Base-by-base conservation (phyloP, 78 protist genomes). In the Cavenderia fasciculata region DNA sequence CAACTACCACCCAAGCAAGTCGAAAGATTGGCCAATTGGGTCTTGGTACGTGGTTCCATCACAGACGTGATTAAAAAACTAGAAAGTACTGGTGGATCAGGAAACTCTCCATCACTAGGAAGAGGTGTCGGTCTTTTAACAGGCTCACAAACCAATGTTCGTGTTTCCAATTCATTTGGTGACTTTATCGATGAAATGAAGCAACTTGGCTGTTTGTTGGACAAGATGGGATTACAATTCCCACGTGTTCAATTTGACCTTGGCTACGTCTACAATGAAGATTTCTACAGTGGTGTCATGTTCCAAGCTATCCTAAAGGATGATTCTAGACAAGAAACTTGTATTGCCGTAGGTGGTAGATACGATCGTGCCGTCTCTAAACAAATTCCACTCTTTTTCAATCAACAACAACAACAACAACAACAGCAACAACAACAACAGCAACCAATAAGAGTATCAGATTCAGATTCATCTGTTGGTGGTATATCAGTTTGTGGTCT, bases 261-360 rank as follows among this genome's bases (percentile, higher is more conserved):
- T 16, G 73, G 75, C 16, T 66, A 66, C 38, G 73, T 70, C 36
- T 66, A 40, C 70, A 47, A 44, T 41, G 88, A 79, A 52, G 34
- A 62, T 16, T 79, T 59, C 43, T 79, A 79, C 59, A n/a, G 47
- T 5, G 88, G 76, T 19, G 36, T 38, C 12, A 51, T 52, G 49
- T 79, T 79, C 43, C 88, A 79, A 52, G 88, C 66, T 8, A 6
- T 79, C 43, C 41, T 79, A 6, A 62, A 62, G 38, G 75, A 69
- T 4, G 88, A 79, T 46, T 27, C 46, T 21, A 34, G 6, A 14
- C 69, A 62, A 34, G 61, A 54, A 11, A 76, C 62, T 34, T 79
- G 88, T 52, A 31, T 62, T 27, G 88, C 88, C 0, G 88, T 79
- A 40, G 88, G 88, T 51, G 88, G 88, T 4, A 40, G 88, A 43